Conservation (phyloP, 108 stramenopile genomes). For the Conticribra weissflogii region DNA sequence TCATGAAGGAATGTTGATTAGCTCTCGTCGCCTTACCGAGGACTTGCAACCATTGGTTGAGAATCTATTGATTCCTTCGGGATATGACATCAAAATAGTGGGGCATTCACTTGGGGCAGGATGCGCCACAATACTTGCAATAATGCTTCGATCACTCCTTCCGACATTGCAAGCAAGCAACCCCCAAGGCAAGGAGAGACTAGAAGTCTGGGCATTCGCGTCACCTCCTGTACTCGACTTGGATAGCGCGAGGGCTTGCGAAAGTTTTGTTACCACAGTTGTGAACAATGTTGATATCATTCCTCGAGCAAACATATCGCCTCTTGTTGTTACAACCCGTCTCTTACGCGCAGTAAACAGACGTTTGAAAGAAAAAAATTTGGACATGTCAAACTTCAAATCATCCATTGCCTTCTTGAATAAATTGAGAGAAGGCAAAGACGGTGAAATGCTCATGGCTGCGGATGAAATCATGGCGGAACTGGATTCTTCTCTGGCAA, state of each 20-base stretch:
- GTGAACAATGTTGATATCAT: constrained; percentile 68
- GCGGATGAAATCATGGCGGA: constrained; percentile 23
- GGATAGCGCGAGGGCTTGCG: constrained; percentile 35
- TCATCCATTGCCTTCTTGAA: constrained; percentile 15
- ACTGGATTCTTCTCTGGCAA: constrained; percentile 15
- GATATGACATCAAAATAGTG: constrained; percentile 50
- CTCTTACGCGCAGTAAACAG: constrained; percentile 41
- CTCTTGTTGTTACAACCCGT: constrained; percentile 34
- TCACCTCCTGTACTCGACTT: constrained; percentile 58
- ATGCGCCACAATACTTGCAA: constrained; percentile 47
- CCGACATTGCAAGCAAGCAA: constrained; percentile 12
- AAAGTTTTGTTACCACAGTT: constrained; percentile 57
- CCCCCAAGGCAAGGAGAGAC: constrained; percentile 3
- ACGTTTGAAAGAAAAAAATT: constrained; percentile 41
- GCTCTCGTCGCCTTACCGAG: constrained; percentile 39
- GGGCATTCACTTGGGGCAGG: constrained; percentile 66
- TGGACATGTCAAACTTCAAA: constrained; percentile 21
- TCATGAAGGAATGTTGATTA: constrained; percentile 61
- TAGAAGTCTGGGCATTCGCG: constrained; percentile 60
- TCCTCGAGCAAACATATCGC: constrained; percentile 48
- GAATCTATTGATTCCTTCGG: constrained; percentile 49
- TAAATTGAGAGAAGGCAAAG: constrained; percentile 33
- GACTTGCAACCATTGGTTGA: constrained; percentile 50
- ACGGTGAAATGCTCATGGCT: constrained; percentile 45
- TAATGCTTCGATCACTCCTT: constrained; percentile 48